These are phyloP conservation scores for Penicillium parvum DNA, from an alignment of 495 filamentous ascomycete genomes.

Conservation along the genomic window DNA sequence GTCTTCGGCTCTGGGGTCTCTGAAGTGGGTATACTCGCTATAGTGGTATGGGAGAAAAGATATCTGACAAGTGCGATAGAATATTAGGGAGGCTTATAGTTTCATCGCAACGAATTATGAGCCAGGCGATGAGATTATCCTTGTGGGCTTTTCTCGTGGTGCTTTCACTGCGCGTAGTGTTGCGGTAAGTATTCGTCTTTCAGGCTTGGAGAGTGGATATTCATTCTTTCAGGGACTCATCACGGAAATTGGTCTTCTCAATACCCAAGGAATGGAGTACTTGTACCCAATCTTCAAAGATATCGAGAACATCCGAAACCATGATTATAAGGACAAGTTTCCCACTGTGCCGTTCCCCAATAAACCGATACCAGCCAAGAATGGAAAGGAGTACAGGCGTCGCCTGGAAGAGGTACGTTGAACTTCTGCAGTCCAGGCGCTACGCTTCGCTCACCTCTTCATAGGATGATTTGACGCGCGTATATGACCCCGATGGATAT, in stretches of 20 bases:
- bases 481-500: conserved; percentile 29
- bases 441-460: neutral
- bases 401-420: conserved; percentile 24
- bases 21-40: conserved; percentile 27
- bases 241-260: conserved; percentile 57
- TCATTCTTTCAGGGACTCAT: conserved; percentile 49
- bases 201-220: neutral
- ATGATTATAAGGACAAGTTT: conserved; percentile 50
- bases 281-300: conserved; percentile 64
- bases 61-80: conserved; percentile 26
- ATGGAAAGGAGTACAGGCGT: conserved; percentile 27
- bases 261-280: conserved; percentile 56
- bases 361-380: conserved; percentile 43
- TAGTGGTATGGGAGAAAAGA: conserved; percentile 4
- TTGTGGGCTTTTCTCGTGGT: conserved; percentile 68
- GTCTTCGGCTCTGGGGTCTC: conserved; percentile 46
- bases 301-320: conserved; percentile 52
- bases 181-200: conserved; percentile 9
- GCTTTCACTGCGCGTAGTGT: conserved; percentile 69
- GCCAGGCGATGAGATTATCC: conserved; percentile 63
- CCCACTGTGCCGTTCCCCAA: conserved; percentile 53
- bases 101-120: conserved; percentile 65
- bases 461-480: conserved; percentile 33
- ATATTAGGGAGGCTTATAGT: conserved; percentile 62
- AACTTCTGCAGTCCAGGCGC: neutral